These are phyloP conservation scores for Pseudogymnoascus sp. DNA, from an alignment of 2,329 filamentous ascomycete species.

Conservation along the genomic window DNA sequence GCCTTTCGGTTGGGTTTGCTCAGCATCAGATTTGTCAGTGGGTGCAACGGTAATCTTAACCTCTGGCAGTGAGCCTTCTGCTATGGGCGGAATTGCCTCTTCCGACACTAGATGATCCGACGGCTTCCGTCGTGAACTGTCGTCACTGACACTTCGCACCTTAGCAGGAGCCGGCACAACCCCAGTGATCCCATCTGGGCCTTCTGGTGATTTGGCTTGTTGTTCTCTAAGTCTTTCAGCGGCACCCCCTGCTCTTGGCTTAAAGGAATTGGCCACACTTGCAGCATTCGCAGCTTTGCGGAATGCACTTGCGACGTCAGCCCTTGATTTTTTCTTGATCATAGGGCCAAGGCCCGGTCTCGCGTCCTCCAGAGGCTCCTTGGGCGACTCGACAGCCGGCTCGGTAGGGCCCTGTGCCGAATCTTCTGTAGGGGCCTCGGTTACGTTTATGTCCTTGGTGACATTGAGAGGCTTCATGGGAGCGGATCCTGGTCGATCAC, in stretches of 20 bases:
- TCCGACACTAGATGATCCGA: constrained; percentile 19
- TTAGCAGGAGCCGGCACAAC: constrained; percentile 72
- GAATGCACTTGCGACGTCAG: constrained; percentile 66
- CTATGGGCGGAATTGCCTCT: constrained; percentile 20
- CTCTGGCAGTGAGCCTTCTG: constrained; percentile 40
- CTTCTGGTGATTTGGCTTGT: constrained; percentile 50
- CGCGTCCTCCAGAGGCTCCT: neutral
- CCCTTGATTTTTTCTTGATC: constrained; percentile 68
- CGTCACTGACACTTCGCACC: constrained; percentile 32
- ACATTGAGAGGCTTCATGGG: neutral
- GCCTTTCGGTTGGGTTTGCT: constrained; percentile 26
- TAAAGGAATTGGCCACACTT: constrained; percentile 55
- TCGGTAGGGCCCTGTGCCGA: neutral
- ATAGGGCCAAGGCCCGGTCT: constrained; percentile 53
- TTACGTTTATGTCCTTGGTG: neutral
- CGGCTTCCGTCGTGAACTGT: constrained; percentile 28
- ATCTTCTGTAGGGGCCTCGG: neutral
- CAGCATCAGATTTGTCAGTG: constrained; percentile 25
- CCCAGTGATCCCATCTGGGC: constrained; percentile 80
- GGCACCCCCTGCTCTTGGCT: constrained; percentile 78
- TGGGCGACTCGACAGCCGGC: neutral
- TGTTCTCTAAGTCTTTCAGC: constrained; percentile 60
- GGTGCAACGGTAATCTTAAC: constrained; percentile 47
- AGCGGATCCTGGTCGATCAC: neutral
- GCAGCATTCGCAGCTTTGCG: constrained; percentile 73